These are phyloP conservation scores for Medicago lupulina DNA, from an alignment of 306 rosid species.

Conservation along the genomic window DNA sequence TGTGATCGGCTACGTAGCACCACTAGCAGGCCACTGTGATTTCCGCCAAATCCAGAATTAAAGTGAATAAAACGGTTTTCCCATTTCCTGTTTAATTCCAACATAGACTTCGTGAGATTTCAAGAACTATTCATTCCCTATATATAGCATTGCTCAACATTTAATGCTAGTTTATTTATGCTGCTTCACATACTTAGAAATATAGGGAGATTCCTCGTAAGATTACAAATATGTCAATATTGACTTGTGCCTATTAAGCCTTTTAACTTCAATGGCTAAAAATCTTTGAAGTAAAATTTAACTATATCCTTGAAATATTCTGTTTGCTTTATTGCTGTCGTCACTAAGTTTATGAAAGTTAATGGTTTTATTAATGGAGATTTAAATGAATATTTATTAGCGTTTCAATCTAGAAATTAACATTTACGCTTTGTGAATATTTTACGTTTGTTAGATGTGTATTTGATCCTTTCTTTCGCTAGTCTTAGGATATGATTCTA, in stretches of 20 bases:
- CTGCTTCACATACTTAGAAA: slow-evolving; percentile 26
- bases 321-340: slow-evolving; percentile 16
- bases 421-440: not conserved
- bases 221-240: slow-evolving; percentile 16
- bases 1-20: no score
- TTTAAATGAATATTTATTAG: slow-evolving; percentile 13
- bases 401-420: slow-evolving; percentile 17
- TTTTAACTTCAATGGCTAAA: not conserved
- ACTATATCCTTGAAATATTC: not conserved
- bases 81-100: no score
- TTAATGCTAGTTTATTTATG: slow-evolving; percentile 8
- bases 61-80: no score
- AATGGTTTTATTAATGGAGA: slow-evolving; percentile 1
- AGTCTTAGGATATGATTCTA: slow-evolving; percentile 29
- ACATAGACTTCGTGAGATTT: no score
- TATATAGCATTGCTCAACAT: no score
- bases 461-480: slow-evolving; percentile 19
- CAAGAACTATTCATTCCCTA: no score
- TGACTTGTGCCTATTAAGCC: slow-evolving; percentile 7
- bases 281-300: not conserved
- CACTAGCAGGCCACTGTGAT: no score
- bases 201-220: slow-evolving; percentile 6
- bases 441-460: not conserved
- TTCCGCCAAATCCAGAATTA: no score
- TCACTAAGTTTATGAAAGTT: not conserved